Base-by-base conservation (phyloP, 2,329 filamentous ascomycete species). In the Zarea fungicola region DNA sequence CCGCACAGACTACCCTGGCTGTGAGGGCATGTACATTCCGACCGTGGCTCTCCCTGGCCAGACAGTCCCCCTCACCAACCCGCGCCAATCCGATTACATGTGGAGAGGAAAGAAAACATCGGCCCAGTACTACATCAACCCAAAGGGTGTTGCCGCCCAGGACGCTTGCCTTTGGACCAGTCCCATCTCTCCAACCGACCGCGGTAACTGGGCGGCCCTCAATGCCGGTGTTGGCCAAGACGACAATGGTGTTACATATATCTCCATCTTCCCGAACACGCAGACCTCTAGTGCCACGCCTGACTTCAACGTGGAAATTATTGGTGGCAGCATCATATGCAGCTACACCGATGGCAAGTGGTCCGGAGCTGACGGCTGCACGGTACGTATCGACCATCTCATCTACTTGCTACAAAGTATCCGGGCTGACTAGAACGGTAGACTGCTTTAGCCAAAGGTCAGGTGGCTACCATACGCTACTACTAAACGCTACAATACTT, bases 61-160 rank as follows among this genome's bases (percentile, higher is more conserved):
- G 42, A 77, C 70, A 22, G 71, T 81, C 52, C 69, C 75, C 28
- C 71, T 99, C 56, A 89, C 87, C 63, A 92, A 89, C 74, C 87
- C 92, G 39, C 71, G 85, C 56, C 81, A 84, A 52, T 64, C 66
- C 42, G 75, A 92, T 75, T 97, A 90, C 75, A 70, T 75, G 54
- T 95, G 89, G 88, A 58, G 87, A 61, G 80, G 79, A 59, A 78
- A 78, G 66, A 60, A 72, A 43, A 97, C 93, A 45, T 91, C 89
- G 42, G 91, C 91, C 37, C 93, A 97, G 72, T 97, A 96, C 79
- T 99, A 99, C 66, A 80, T 97, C 70, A 97, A 97, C 80, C 87
- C 87, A 60, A 77, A 81, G 58, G 90, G 89, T 52, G 74, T 86
- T 46, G 60, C 69, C 16, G 71, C 82, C 51, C 65, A 81, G 56